Conservation (phyloP, 2,329 filamentous ascomycete species). For the Chalara sp. region DNA sequence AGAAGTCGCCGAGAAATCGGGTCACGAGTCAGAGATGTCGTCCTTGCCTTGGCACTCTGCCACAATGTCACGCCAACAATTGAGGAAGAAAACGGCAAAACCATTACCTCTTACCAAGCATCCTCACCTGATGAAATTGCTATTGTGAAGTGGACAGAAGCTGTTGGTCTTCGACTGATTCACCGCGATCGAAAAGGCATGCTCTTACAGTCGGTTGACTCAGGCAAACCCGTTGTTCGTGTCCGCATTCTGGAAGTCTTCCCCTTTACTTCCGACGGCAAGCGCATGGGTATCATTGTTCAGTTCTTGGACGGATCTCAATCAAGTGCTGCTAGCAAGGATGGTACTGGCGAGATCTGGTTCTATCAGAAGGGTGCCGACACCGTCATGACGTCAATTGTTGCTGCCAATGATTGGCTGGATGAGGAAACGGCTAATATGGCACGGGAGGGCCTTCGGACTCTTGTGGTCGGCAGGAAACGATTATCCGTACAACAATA, state of each 20-base stretch:
- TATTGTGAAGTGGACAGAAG: slow-evolving; percentile 93
- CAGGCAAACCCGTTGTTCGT: slow-evolving; percentile 67
- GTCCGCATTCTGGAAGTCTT: slow-evolving; percentile 91
- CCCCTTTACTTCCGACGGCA: slow-evolving; percentile 95
- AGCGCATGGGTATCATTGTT: slow-evolving; percentile 96
- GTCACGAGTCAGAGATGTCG: slow-evolving; percentile 84
- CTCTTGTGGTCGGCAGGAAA: slow-evolving; percentile 90
- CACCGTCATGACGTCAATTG: slow-evolving; percentile 95
- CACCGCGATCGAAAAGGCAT: slow-evolving; percentile 86
- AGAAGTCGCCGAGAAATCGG: slow-evolving; percentile 90
- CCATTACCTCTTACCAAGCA: slow-evolving; percentile 83
- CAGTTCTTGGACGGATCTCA: slow-evolving; percentile 64
- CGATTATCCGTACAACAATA: slow-evolving; percentile 74
- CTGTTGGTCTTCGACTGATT: slow-evolving; percentile 76
- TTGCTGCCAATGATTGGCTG: slow-evolving; percentile 94
- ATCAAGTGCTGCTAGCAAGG: slow-evolving; percentile 36
- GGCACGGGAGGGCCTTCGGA: slow-evolving; percentile 92
- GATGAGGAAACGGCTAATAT: slow-evolving; percentile 99
- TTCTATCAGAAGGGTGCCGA: slow-evolving; percentile 99
- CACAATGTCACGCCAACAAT: slow-evolving; percentile 94
- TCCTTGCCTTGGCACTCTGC: slow-evolving; percentile 85
- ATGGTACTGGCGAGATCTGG: slow-evolving; percentile 75
- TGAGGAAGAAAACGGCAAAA: slow-evolving; percentile 73
- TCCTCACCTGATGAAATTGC: slow-evolving; percentile 98
- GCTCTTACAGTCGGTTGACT: slow-evolving; percentile 69